Base-by-base conservation (phyloP, 768 basidiomycete genomes). In the Lentinus tigrinus region DNA sequence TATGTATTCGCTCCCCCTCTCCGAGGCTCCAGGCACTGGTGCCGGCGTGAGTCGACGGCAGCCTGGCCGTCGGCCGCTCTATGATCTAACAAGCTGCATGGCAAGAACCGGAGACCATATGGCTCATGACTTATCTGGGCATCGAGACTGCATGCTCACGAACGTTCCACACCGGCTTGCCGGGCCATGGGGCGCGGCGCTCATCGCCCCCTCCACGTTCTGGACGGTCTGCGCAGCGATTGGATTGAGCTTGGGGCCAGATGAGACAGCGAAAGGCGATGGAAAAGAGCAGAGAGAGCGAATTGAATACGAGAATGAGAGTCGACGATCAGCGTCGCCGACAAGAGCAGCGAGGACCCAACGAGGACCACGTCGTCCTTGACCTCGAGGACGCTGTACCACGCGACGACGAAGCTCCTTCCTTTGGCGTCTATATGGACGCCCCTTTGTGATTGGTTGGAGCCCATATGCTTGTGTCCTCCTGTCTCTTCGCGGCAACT, bases 21-120 rank as follows among this genome's bases (percentile, higher is more conserved):
- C 40, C 52, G 52, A 42, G n/a, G 50, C 28, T 34, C 46, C 50
- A 40, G 49, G 46, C 44, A 47, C 43, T 31, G 50, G 42, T 11
- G 40, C 37, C 50, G 40, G 26, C 8, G 36, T n/a, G 24, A 19
- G 26, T 34, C 23, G 39, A 34, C n/a, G 36, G 31, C 27, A 26
- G 39, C 23, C 47, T 39, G 17, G 48, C 53, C 24, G 36, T 47
- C 36, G 49, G 39, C 53, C 17, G 34, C 53, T 49, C 39, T 36
- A 49, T 11, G 26, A 16, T 16, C 26, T 49, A 52, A 46, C 52
- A 39, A 23, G 42, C 46, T 28, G 40, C 50, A 52, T 57, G 56
- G 43, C 44, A 50, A 53, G 58, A 43, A 47, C 48, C 53, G 37
- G 54, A 31, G 47, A 55, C 40, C 58, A 60, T 60, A 53, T 60